A percentile compares a stretch with the other conserved stretches of the same genome.
Conservation (phyloP, 2,329 filamentous ascomycete species). For the Nemania abortiva region DNA sequence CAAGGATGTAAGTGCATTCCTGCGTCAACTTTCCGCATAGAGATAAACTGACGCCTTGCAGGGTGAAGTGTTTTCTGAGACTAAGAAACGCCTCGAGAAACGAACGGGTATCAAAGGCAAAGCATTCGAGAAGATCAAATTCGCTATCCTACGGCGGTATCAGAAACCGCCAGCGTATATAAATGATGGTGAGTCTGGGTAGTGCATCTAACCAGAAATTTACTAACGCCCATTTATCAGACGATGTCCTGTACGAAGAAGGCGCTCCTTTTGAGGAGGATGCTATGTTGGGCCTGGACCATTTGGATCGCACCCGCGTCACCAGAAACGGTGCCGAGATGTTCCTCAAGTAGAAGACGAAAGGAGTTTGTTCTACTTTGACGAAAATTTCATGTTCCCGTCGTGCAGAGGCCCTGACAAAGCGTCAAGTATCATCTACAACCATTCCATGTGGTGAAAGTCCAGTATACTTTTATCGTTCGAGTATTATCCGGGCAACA, state of each 20-base stretch:
- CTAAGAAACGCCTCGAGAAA: slow-evolving; percentile 93
- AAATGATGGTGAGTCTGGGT: slow-evolving; percentile 78
- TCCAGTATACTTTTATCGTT: slow-evolving; percentile 30
- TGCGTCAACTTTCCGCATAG: neutral
- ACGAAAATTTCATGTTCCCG: slow-evolving; percentile 31
- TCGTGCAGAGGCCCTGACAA: slow-evolving; percentile 7
- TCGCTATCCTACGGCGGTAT: slow-evolving; percentile 81
- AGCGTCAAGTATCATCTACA: slow-evolving; percentile 17
- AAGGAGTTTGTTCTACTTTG: neutral
- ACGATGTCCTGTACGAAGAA: slow-evolving; percentile 68
- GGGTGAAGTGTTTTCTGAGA: slow-evolving; percentile 89
- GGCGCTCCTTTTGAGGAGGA: slow-evolving; percentile 64
- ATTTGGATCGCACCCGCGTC: slow-evolving; percentile 70
- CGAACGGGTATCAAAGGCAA: slow-evolving; percentile 96
- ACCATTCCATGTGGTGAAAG: slow-evolving; percentile 21
- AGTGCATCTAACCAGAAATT: slow-evolving; percentile 20
- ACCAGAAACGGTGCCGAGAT: slow-evolving; percentile 72
- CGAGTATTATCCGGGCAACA: slow-evolving; percentile 23
- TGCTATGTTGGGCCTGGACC: slow-evolving; percentile 74
- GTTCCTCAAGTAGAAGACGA: slow-evolving; percentile 61
- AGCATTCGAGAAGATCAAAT: slow-evolving; percentile 98
- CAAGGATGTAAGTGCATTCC: slow-evolving; percentile 71
- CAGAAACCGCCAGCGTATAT: slow-evolving; percentile 80
- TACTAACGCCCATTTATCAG: slow-evolving; percentile 55
- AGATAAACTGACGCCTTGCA: slow-evolving; percentile 54